Percentiles rank a stretch among this genome's conserved stretches.
These are phyloP conservation scores for Cairneyella variabilis DNA, from an alignment of 495 filamentous ascomycete genomes.

Conservation along the genomic window DNA sequence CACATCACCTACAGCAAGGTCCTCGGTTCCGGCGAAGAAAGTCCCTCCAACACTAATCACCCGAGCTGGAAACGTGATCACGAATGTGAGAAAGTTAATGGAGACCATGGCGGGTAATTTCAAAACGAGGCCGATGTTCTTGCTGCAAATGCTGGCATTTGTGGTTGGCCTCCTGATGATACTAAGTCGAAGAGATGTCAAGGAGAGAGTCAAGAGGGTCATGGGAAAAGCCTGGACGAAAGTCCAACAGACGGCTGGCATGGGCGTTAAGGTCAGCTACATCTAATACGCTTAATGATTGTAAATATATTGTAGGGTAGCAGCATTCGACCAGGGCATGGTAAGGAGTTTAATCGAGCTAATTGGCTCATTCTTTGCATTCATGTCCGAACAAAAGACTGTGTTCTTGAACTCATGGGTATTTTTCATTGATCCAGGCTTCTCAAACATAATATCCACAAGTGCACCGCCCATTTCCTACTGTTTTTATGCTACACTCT, in stretches of 20 bases:
- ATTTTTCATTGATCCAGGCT: no score
- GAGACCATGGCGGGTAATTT: slow-evolving; percentile 59
- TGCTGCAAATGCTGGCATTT: slow-evolving; percentile 76
- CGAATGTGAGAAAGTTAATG: slow-evolving; percentile 56
- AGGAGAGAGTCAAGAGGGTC: slow-evolving; percentile 67
- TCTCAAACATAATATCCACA: background rate
- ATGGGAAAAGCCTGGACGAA: slow-evolving; percentile 76
- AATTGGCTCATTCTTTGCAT: no score
- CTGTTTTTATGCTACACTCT: background rate
- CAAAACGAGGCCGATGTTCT: slow-evolving; percentile 65
- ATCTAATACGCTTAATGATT: slow-evolving; percentile 48
- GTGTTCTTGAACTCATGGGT: no score
- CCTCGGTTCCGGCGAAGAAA: slow-evolving; percentile 30
- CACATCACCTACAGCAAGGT: slow-evolving; percentile 18
- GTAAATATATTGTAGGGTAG: background rate
- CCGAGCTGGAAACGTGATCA: slow-evolving; percentile 45
- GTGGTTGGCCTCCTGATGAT: slow-evolving; percentile 75
- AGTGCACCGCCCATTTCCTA: background rate
- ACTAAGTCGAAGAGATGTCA: slow-evolving; percentile 67
- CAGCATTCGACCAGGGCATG: background rate
- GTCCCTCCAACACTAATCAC: slow-evolving; percentile 40
- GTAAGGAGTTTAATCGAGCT: background rate
- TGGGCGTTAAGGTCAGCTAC: slow-evolving; percentile 98
- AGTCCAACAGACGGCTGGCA: slow-evolving; percentile 78
- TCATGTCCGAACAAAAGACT: no score